A percentile compares a stretch with the other conserved stretches of the same genome.
These are phyloP conservation scores for Sphaerostilbella broomeana DNA, from an alignment of 2,329 filamentous ascomycete genomes.

Conservation along the genomic window DNA sequence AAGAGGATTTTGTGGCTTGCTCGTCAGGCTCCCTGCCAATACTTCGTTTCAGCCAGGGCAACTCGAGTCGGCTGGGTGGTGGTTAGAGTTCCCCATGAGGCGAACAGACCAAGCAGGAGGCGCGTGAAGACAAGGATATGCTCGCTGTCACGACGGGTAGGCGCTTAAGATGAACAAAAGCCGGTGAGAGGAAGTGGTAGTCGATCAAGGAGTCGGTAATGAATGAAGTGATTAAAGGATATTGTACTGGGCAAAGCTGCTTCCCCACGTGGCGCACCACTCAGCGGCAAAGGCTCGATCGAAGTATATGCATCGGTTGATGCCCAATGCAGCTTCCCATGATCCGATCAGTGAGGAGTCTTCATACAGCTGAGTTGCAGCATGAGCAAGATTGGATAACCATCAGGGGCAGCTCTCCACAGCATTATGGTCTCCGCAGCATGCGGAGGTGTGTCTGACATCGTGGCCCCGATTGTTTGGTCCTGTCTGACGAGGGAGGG, in stretches of 20 bases:
- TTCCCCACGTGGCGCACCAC: conserved; percentile 13
- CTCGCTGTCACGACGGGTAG: conserved; percentile 4
- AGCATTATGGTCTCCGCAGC: too few species aligned
- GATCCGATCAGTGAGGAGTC: conserved; percentile 10
- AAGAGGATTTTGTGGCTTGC: background rate
- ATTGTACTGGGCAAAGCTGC: too few species aligned
- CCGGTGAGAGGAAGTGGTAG: conserved; percentile 7
- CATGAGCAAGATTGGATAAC: too few species aligned
- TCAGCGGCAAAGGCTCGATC: conserved; percentile 2
- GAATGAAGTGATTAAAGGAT: too few species aligned
- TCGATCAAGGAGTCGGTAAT: too few species aligned
- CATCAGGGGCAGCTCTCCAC: too few species aligned
- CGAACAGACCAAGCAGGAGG: background rate
- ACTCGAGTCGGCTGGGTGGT: background rate
- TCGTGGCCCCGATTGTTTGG: conserved; percentile 9
- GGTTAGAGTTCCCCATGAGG: background rate
- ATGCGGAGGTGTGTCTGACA: too few species aligned
- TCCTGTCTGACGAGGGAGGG: conserved; percentile 1
- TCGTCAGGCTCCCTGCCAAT: background rate
- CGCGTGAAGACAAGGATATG: conserved; percentile 3
- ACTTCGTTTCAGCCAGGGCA: background rate
- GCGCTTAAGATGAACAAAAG: conserved; percentile 4
- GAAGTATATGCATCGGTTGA: conserved; percentile 11
- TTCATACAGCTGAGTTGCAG: too few species aligned
- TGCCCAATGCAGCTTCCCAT: conserved; percentile 12